A percentile compares a stretch with the other conserved stretches of the same genome.
These are phyloP conservation scores for Kodamaea kaohsiungensis DNA, from an alignment of 805 yeast species.

Conservation along the genomic window DNA sequence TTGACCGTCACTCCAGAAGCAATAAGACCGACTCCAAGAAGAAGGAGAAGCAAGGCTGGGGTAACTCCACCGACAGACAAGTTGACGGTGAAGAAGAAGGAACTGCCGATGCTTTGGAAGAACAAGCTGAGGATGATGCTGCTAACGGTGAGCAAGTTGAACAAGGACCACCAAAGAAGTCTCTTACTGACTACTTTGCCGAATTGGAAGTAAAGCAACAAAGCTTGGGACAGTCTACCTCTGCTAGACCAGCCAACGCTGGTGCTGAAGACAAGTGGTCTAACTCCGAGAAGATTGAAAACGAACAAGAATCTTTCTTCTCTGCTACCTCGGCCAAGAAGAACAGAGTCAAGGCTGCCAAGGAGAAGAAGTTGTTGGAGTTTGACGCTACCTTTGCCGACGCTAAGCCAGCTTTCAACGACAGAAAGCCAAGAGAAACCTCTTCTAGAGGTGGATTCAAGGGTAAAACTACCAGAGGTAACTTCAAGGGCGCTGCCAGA, in stretches of 20 bases:
- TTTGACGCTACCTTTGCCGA: constrained; percentile 73
- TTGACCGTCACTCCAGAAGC: constrained; percentile 86
- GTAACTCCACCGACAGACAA: constrained; percentile 68
- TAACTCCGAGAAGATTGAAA: constrained; percentile 62
- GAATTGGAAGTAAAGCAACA: constrained; percentile 52
- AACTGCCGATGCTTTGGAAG: constrained; percentile 40
- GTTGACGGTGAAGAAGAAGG: constrained; percentile 64
- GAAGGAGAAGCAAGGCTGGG: constrained; percentile 86
- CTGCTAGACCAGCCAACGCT: constrained; percentile 55
- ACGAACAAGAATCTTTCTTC: constrained; percentile 61
- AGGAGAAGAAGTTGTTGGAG: constrained; percentile 79
- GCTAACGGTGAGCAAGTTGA: constrained; percentile 49
- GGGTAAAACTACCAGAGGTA: constrained; percentile 21
- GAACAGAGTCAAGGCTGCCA: constrained; percentile 68
- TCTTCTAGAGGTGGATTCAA: constrained; percentile 16
- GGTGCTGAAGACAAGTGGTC: constrained; percentile 52
- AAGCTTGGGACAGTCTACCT: constrained; percentile 38
- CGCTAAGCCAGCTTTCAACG: constrained; percentile 37
- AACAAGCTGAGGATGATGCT: constrained; percentile 39
- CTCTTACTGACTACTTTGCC: constrained; percentile 85
- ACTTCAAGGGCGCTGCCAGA: constrained; percentile 25
- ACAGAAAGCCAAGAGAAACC: constrained; percentile 19
- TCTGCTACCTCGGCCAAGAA: constrained; percentile 66
- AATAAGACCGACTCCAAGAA: constrained; percentile 84
- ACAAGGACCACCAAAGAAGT: constrained; percentile 46